Conservation (phyloP, 805 yeast species). For the Cyberlindnera maritima region DNA sequence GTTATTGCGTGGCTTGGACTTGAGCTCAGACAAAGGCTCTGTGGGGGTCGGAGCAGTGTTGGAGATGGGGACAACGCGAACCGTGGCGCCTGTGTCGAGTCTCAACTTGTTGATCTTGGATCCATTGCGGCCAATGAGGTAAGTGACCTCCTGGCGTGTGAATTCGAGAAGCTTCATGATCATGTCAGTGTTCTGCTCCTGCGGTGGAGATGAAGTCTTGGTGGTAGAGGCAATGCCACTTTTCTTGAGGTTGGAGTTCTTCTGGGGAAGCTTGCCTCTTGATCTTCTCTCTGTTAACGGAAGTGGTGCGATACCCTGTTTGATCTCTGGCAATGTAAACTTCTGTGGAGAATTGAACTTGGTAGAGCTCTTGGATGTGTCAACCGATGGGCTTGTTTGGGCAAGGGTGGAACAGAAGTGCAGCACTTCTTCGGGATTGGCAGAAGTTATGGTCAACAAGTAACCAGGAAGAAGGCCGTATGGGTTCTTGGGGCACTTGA, state of each 20-base stretch:
- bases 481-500: slow-evolving; percentile 4
- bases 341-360: neutral
- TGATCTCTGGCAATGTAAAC: neutral
- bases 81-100: slow-evolving; percentile 33
- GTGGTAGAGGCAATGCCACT: neutral
- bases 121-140: slow-evolving; percentile 44
- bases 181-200: neutral
- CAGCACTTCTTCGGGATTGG: neutral
- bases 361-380: neutral
- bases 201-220: neutral
- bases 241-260: neutral
- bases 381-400: neutral
- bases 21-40: neutral
- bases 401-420: neutral
- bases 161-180: slow-evolving; percentile 16
- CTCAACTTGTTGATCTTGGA: slow-evolving; percentile 35
- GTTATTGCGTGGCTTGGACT: slow-evolving; percentile 1
- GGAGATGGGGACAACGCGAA: slow-evolving; percentile 38
- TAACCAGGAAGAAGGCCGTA: slow-evolving; percentile 6
- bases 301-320: neutral
- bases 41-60: neutral
- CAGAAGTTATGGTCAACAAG: neutral
- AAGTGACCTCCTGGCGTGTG: slow-evolving; percentile 36
- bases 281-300: neutral
- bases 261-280: neutral